These are phyloP conservation scores for Cytospora chrysosperma DNA, from an alignment of 2,329 filamentous ascomycete species.

Conservation along the genomic window DNA sequence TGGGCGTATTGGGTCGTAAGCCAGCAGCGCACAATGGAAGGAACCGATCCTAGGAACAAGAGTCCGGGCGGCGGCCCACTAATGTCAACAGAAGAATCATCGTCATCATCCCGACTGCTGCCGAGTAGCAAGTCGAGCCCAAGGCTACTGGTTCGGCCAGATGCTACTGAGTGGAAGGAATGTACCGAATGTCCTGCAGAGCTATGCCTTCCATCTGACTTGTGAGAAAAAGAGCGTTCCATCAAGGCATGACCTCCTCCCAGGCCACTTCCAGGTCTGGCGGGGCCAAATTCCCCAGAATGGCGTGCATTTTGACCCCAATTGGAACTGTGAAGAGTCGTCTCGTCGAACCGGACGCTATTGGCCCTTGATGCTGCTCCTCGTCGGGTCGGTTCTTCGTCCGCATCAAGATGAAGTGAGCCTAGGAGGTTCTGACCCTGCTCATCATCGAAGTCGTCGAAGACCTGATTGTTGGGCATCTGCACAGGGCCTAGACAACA, in stretches of 20 bases:
- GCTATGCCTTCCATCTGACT: conserved; percentile 92
- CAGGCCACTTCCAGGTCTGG: conserved; percentile 76
- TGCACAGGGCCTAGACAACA: conserved; percentile 66
- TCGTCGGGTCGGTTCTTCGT: conserved; percentile 81
- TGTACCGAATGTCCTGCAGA: conserved; percentile 79
- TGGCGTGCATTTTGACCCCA: conserved; percentile 81
- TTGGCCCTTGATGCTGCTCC: conserved; percentile 90
- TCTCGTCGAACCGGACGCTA: conserved; percentile 96
- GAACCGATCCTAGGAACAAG: conserved; percentile 82
- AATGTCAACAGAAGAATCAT: conserved; percentile 63
- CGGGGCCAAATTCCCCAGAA: conserved; percentile 77
- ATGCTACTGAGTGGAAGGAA: conserved; percentile 68
- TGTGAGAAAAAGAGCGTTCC: conserved; percentile 89
- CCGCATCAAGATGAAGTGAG: conserved; percentile 79
- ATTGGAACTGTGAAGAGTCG: conserved; percentile 81
- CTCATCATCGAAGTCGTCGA: conserved; percentile 81
- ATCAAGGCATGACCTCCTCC: conserved; percentile 76
- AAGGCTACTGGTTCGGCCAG: conserved; percentile 82
- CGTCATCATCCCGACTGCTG: conserved; percentile 57
- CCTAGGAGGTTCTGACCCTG: conserved; percentile 77
- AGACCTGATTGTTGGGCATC: conserved; percentile 77
- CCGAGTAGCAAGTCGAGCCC: conserved; percentile 72
- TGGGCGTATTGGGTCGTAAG: conserved; percentile 88
- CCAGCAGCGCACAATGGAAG: conserved; percentile 95
- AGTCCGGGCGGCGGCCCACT: conserved; percentile 79